A percentile compares a stretch with the other conserved stretches of the same genome.
phyloP scores from a whole-genome alignment of 2,329 filamentous ascomycete genomes.

The Ceratocystiopsis sp. region DNA sequence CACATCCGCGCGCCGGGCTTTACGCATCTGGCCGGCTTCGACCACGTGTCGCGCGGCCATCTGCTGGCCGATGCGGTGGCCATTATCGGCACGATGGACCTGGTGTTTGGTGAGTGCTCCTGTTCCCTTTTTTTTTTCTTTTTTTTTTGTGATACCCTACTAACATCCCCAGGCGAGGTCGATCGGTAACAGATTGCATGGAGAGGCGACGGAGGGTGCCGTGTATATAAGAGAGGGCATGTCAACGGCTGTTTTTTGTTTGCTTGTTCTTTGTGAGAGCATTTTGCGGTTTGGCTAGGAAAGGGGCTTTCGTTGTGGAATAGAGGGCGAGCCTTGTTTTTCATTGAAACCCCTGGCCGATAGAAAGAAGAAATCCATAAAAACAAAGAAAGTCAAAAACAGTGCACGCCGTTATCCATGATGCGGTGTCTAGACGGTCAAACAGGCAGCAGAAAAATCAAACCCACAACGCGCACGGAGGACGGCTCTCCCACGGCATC shows the following conservation, averaged over 20 bases:
- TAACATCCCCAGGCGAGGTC: conserved; percentile 37
- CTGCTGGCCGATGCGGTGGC: conserved; percentile 91
- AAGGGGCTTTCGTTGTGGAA: no score
- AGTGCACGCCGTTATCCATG: no score
- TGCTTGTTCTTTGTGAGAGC: background rate
- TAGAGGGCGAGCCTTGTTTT: no score
- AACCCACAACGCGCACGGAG: conserved; percentile 1
- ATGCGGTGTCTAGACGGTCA: no score
- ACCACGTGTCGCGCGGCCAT: conserved; percentile 84
- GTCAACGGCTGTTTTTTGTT: background rate
- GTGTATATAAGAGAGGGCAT: conserved; percentile 10
- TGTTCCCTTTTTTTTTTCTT: background rate
- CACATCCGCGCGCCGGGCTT: conserved; percentile 96
- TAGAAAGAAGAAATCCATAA: background rate
- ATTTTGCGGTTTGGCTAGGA: no score
- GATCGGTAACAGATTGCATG: conserved; percentile 33
- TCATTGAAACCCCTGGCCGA: no score
- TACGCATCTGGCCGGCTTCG: conserved; percentile 84
- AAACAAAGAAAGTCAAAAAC: background rate
- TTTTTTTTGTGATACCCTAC: conserved; percentile 5
- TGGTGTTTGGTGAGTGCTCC: conserved; percentile 61
- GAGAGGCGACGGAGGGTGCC: conserved; percentile 5
- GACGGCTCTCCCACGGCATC: conserved; percentile 1
- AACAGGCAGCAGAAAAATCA: no score
- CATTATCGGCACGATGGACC: conserved; percentile 80